These are phyloP conservation scores for Hordeum marinum DNA, from an alignment of 176 grass and related monocot species.

Conservation along the genomic window DNA sequence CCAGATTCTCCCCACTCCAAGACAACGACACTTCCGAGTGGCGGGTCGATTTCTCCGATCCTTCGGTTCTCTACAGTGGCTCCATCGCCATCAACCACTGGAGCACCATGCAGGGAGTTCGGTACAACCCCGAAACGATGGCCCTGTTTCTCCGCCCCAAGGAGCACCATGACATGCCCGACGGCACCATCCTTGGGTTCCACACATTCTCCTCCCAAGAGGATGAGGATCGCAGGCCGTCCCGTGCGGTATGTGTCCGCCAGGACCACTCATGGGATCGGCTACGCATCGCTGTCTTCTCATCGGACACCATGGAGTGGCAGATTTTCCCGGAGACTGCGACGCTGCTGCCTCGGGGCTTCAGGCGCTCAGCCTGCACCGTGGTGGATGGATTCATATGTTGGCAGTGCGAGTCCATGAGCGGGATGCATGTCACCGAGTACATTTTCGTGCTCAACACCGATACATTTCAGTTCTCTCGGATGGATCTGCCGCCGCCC, in stretches of 20 bases:
- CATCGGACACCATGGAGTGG: background rate
- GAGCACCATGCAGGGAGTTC: background rate
- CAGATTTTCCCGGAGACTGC: background rate
- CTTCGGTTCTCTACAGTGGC: background rate
- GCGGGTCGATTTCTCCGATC: background rate
- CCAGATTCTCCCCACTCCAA: background rate
- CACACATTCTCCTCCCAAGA: background rate
- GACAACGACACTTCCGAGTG: background rate
- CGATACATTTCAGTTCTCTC: background rate
- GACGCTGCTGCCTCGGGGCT: background rate
- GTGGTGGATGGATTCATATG: background rate
- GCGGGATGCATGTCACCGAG: rapidly evolving
- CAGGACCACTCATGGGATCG: background rate
- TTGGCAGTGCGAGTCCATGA: background rate
- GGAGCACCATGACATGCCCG: background rate
- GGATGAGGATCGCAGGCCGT: background rate
- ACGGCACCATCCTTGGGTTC: background rate
- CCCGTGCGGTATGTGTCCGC: background rate
- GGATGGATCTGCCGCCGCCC: background rate
- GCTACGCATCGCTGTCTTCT: background rate
- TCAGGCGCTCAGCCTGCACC: background rate
- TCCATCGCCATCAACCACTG: background rate
- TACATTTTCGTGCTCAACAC: background rate
- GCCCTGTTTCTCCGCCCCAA: background rate
- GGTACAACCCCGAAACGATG: background rate